Conservation (phyloP, 768 basidiomycete genomes). For the Pleurotus djamor region DNA sequence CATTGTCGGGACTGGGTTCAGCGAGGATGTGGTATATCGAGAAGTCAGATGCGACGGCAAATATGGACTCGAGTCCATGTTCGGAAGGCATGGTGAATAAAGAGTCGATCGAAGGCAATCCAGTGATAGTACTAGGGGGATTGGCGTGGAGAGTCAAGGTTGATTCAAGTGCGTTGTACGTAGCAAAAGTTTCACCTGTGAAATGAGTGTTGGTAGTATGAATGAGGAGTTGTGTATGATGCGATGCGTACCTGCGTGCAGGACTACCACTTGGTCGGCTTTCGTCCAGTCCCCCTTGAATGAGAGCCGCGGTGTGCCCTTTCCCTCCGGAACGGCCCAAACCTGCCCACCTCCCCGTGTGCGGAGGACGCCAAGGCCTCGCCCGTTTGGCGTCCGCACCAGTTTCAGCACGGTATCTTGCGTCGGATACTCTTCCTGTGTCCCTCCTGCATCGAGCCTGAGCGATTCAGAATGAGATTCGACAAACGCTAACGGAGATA, state of each 20-base stretch:
- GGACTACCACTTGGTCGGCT: constrained; percentile 68
- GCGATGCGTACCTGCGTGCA: constrained; percentile 53
- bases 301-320: constrained; percentile 44
- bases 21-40: constrained; percentile 58
- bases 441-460: constrained; percentile 33
- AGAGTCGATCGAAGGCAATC: constrained; percentile 51
- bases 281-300: constrained; percentile 50
- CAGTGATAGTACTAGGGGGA: constrained; percentile 32
- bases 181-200: constrained; percentile 53
- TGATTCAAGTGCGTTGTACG: constrained; percentile 49
- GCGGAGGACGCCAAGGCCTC: constrained; percentile 68
- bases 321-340: constrained; percentile 53
- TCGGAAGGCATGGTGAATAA: constrained; percentile 68
- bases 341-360: constrained; percentile 56
- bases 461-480: constrained; percentile 57
- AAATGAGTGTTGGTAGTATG: constrained; percentile 9
- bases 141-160: constrained; percentile 53
- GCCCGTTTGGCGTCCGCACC: constrained; percentile 78
- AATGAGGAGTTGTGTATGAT: no score
- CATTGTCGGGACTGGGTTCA: constrained; percentile 19
- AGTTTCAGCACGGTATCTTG: constrained; percentile 51
- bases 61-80: constrained; percentile 50
- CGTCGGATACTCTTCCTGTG: constrained; percentile 39
- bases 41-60: constrained; percentile 64
- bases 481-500: constrained; percentile 62